phyloP scores from a whole-genome alignment of 305 asterid genomes.

The Ajuga reptans region DNA sequence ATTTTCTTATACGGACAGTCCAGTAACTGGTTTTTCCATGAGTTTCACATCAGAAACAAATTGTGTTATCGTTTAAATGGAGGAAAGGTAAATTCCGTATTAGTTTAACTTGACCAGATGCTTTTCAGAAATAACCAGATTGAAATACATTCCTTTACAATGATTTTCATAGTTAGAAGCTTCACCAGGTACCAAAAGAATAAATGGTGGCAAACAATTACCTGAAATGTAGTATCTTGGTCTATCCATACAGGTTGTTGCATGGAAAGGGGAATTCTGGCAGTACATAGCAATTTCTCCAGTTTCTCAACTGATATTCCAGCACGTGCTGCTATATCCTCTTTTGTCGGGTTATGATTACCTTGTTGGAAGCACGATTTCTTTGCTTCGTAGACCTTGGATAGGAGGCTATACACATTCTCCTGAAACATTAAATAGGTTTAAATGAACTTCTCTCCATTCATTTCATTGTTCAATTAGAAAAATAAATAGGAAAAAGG shows the following conservation, averaged over 20 bases:
- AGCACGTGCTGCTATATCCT: conserved; percentile 56
- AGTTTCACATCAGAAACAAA: not conserved
- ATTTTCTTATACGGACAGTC: not conserved
- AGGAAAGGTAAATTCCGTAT: not conserved
- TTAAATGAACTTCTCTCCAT: conserved; percentile 1
- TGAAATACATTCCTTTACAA: not conserved
- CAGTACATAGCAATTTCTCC: conserved; percentile 40
- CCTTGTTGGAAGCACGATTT: conserved; percentile 54
- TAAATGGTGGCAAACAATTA: conserved; percentile 13
- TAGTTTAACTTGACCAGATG: no score
- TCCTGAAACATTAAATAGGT: conserved; percentile 44
- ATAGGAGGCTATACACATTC: conserved; percentile 62
- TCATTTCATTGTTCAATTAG: not conserved
- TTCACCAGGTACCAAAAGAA: not conserved
- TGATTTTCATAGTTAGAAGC: not conserved
- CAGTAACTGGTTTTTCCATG: not conserved
- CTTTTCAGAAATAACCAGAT: not conserved
- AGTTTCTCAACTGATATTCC: conserved; percentile 70
- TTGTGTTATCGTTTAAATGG: not conserved
- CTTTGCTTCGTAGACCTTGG: conserved; percentile 66
- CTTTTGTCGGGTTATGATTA: conserved; percentile 48
- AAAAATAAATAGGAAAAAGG: not conserved
- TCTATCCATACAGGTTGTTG: conserved; percentile 69
- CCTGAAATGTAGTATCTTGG: conserved; percentile 73
- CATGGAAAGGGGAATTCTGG: conserved; percentile 75